phyloP scores from a whole-genome alignment of 257 asterid species.

The Solanum sejunctum region DNA sequence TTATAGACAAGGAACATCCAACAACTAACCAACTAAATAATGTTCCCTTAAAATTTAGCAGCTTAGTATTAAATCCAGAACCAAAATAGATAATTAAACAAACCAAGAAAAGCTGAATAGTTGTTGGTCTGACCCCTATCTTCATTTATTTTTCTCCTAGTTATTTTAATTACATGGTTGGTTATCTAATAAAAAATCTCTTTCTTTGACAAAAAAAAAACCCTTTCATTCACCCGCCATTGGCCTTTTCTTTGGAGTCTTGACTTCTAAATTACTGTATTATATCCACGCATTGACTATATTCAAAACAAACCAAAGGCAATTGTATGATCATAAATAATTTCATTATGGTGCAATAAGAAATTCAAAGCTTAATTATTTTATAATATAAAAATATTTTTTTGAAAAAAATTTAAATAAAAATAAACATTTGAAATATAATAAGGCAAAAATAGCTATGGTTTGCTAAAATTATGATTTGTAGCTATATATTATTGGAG shows the following conservation, averaged over 20 bases:
- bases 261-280: not conserved
- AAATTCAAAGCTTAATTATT: no score
- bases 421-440: no score
- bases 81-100: not conserved
- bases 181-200: not conserved
- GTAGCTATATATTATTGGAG: no score
- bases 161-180: not conserved
- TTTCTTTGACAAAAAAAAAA: not conserved
- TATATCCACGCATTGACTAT: no score
- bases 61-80: not conserved
- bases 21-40: not conserved
- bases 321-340: no score
- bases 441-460: no score
- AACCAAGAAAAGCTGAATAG: not conserved
- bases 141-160: not conserved
- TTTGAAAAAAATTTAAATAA: no score
- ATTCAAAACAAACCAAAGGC: no score
- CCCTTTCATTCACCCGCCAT: not conserved
- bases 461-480: no score
- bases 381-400: no score
- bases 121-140: not conserved
- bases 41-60: not conserved
- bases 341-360: no score
- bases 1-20: not conserved
- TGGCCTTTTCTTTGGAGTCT: conserved; percentile 10